Evolutionary conservation across 345 rosid genomes (phyloP), one percentile per base, ranked within the genome.

Genomic region (Geranium brycei): DNA sequence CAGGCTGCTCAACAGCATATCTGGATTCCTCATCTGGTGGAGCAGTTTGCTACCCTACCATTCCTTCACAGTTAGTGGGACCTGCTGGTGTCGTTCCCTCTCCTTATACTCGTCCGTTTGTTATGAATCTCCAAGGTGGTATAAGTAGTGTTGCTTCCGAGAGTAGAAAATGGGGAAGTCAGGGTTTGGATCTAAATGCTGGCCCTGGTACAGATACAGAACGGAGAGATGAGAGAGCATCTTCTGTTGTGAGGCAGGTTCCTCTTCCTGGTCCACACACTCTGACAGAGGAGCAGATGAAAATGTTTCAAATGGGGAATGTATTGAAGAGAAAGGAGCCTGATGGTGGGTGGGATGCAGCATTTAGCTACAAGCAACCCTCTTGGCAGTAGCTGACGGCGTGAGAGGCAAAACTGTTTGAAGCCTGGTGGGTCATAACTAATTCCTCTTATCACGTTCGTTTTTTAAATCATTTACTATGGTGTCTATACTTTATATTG

Each of bases 141-240:
- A 73, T 78, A 60, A 73, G 71, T 69, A 81, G 64, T 63, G 59
- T 77, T 68, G 77, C 74, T 58, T 16, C 69, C 35, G 90, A 81
- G 55, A 77, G 74, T 64, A 76, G 76, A 70, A 89, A 84, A 73
- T 86, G 93, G 95, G 83, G 68, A 64, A 78, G 89, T 63, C 89
- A 81, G 59, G 80, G 79, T 10, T 77, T 92, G 57, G 98, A 92
- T 71, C 79, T 92, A 31, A 92, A 92, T 71, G 73, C 93, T 0
- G 98, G 98, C 35, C 98, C 98, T 14, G 81, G 79, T 65, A 87
- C 73, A 1, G 96, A 91, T 5, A 53, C 69, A 11, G 98, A 87
- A 60, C 82, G 81, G 41, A 83, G 87, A 77, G 92, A 86, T n/a
- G 98, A 86, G 67, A 58, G 74, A 6, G 47, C 80, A 3, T 13